Conservation (phyloP, 352 stramenopile genomes). For the Blastocystis sp. region DNA sequence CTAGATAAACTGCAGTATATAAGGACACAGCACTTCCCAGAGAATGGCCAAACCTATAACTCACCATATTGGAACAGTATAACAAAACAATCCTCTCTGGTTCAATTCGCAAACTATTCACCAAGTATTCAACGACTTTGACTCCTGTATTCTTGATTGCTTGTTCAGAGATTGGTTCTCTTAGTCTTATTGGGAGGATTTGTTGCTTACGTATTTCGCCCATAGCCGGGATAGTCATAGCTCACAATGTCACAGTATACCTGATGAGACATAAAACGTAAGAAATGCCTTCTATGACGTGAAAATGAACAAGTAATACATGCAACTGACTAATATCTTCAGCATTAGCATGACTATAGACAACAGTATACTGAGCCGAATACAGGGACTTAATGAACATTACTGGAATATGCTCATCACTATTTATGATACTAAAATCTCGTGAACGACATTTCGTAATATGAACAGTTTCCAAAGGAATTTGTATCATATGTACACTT, state of each 20-base stretch:
- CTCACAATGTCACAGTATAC: constrained; percentile 12
- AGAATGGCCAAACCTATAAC: constrained; percentile 57
- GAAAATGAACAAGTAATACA: not conserved
- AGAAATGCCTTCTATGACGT: constrained; percentile 6
- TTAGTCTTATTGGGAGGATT: not conserved
- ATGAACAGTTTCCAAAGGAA: not conserved
- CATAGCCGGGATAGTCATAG: constrained; percentile 61
- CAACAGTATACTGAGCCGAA: not conserved
- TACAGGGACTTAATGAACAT: not conserved
- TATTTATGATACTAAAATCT: not conserved
- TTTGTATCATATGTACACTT: constrained; percentile 24
- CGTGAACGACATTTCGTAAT: constrained; percentile 27
- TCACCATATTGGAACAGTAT: not conserved
- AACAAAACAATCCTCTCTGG: constrained; percentile 19
- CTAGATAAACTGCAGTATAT: not conserved
- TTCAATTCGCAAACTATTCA: not conserved
- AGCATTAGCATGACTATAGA: constrained; percentile 61
- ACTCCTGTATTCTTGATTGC: not conserved
- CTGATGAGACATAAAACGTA: not conserved
- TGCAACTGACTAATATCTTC: constrained; percentile 61
- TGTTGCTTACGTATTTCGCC: not conserved
- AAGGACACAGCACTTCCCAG: constrained; percentile 52
- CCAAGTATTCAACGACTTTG: constrained; percentile 38
- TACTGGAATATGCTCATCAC: constrained; percentile 31
- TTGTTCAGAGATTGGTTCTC: not conserved